Base-by-base conservation (phyloP, 495 filamentous ascomycete genomes). In the Penicillium flavigenum region DNA sequence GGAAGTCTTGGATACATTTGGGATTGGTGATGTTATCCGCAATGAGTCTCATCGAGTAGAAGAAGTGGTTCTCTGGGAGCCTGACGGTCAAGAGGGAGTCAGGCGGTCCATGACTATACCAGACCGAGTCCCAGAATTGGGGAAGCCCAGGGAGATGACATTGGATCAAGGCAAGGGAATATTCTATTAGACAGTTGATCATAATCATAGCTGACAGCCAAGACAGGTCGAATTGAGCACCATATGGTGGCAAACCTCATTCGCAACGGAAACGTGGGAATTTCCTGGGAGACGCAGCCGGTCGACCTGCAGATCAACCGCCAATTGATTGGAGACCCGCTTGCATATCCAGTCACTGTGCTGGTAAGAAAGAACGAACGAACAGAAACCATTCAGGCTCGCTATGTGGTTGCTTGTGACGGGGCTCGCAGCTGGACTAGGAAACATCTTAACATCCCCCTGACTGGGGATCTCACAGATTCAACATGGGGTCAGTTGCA, bases 1-100 rank as follows among this genome's bases (percentile, higher is more conserved):
- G 9, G 88, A 91, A 63, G 82, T 91, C 29, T 81, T 88, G 36
- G 86, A 91, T 51, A 84, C 79, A 19, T 88, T 90, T 54, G 86
- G 85, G 1, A 68, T 90, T 6, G 76, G 76, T 0, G 85, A 88
- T 53, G 27, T 53, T 29, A 8, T 29, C 27, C 27, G 27, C 27
- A 29, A 29, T 29, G 27, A 29, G 7, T 29, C 27, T 5, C 27
- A 29, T 5, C 27, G 27, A 29, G 27, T 29, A 29, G 12, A 57
- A 59, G 26, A 59, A 3, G 20, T 63, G 46, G 50, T 46, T 0
- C 39, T 63, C 9, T 63, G 59, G 62, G 43, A 57, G 32, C 17
- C 6, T 14, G 34, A 42, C 19, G 29, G 6, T 16, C 29, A 49
- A 19, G 17, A 12, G 34, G 34, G 12, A 29, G 27, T 29, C 27